Evolutionary conservation across 345 rosid genomes (phyloP), one percentile per base, ranked within the genome.

Genomic region (Salix udensis): DNA sequence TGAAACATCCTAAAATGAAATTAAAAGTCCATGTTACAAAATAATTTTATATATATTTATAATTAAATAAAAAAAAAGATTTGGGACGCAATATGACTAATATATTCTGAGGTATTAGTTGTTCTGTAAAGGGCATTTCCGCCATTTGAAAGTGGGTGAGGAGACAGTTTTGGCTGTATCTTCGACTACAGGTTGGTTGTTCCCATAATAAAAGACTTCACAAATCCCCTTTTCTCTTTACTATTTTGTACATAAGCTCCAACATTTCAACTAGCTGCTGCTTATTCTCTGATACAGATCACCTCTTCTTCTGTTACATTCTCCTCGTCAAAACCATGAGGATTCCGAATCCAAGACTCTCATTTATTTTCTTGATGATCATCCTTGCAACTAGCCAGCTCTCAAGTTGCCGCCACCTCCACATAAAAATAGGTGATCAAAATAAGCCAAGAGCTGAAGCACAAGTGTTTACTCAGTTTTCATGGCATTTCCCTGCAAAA

Each of bases 401-500:
- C 62, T 74, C 85, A 7, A 82, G 77, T 71, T 74, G 82, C 65
- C 85, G 82, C 23, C 11, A 67, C 66, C 67, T 75, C 58, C 76
- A 46, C 24, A 48, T 11, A 67, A 67, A 40, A 11, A 12, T 6
- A 19, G 26, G 16, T 13, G 72, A 74, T 71, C 73, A 71, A 74
- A 23, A 42, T 60, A 44, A 72, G 73, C 52, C 72, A 55, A 46
- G 74, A 44, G 65, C 53, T 21, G 12, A 36, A 46, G 34, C 77
- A 21, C 55, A 42, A n/a, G 42, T 14, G 14, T 61, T 50, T 64
- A 6, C 75, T 50, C 34, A 18, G 7, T 52, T 53, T 69, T 75
- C 82, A 42, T 42, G 78, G 82, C 82, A 79, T 76, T 79, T 68
- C 31, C 55, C 82, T 65, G 85, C 85, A 58, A 36, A 65, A 65